Evolutionary conservation across 148 eudicot species (phyloP).

Genomic region (Salicornia ramosissima): DNA sequence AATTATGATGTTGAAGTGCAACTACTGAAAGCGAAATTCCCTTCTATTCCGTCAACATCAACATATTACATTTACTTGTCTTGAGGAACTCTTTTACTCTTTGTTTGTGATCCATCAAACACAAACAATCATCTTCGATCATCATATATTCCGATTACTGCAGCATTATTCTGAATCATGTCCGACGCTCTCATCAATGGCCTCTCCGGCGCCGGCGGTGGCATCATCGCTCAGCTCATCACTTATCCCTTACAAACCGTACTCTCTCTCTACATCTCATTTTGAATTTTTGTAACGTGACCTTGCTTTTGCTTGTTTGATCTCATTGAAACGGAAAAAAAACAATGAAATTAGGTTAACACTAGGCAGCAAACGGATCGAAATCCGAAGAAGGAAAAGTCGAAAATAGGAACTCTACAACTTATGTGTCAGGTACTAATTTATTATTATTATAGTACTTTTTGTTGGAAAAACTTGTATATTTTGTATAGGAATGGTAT

Average conservation of each 20-base stretch:
- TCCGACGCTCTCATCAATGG: conserved; percentile 94
- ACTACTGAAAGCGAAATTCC: conserved; percentile 15
- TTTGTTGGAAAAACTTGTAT: too few relatives aligned
- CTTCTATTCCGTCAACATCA: conserved; percentile 20
- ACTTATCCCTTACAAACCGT: conserved; percentile 96
- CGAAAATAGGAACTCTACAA: conserved; percentile 51
- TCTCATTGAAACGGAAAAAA: background rate
- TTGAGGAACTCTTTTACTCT: background rate
- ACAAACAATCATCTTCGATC: conserved; percentile 27
- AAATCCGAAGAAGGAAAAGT: conserved; percentile 56
- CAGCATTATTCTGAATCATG: conserved; percentile 31
- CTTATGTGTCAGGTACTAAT: conserved; percentile 63
- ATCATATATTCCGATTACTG: conserved; percentile 61
- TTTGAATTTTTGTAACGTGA: background rate
- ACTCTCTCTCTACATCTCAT: conserved; percentile 8
- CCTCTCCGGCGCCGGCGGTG: conserved; percentile 97
- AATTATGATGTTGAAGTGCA: background rate
- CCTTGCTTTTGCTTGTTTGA: background rate
- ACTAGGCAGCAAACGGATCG: conserved; percentile 95
- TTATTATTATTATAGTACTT: background rate
- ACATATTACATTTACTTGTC: conserved; percentile 10
- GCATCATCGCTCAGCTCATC: conserved; percentile 95
- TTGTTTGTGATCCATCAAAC: background rate
- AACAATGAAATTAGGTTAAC: conserved; percentile 62
- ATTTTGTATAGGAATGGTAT: conserved; percentile 5